Evolutionary conservation across 805 yeast species (phyloP).

Genomic region (Nakazawaea laoshanensis): DNA sequence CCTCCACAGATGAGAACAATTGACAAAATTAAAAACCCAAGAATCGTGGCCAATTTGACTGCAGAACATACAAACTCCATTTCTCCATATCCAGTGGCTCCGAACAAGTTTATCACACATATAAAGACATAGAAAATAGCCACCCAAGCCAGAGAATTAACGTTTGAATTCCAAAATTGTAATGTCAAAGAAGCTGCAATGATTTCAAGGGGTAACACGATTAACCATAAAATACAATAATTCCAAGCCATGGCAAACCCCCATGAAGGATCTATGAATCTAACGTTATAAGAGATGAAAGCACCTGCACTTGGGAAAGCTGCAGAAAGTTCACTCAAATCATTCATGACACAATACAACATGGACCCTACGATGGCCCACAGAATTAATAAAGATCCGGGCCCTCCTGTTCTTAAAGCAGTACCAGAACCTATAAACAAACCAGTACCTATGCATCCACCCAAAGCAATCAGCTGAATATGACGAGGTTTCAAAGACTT

Average conservation of each 20-base stretch:
- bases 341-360: conserved; percentile 44
- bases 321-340: conserved; percentile 44
- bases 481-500: conserved; percentile 48
- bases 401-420: conserved; percentile 46
- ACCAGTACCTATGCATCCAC: conserved; percentile 63
- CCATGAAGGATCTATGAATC: conserved; percentile 55
- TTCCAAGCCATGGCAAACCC: conserved; percentile 73
- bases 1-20: conserved; percentile 49
- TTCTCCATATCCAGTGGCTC: conserved; percentile 57
- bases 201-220: conserved; percentile 57
- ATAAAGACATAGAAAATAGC: conserved; percentile 47
- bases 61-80: conserved; percentile 56
- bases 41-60: conserved; percentile 48
- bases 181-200: conserved; percentile 55
- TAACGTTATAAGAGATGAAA: conserved; percentile 41
- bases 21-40: conserved; percentile 55
- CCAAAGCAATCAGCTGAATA: conserved; percentile 59
- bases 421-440: conserved; percentile 50
- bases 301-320: conserved; percentile 50
- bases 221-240: conserved; percentile 57
- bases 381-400: conserved; percentile 46
- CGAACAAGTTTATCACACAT: conserved; percentile 39
- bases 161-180: conserved; percentile 39
- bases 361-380: conserved; percentile 40
- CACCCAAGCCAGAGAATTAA: conserved; percentile 51